phyloP scores from a whole-genome alignment of 2,329 filamentous ascomycete species.

The Parasarocladium wereldwijsianum region DNA sequence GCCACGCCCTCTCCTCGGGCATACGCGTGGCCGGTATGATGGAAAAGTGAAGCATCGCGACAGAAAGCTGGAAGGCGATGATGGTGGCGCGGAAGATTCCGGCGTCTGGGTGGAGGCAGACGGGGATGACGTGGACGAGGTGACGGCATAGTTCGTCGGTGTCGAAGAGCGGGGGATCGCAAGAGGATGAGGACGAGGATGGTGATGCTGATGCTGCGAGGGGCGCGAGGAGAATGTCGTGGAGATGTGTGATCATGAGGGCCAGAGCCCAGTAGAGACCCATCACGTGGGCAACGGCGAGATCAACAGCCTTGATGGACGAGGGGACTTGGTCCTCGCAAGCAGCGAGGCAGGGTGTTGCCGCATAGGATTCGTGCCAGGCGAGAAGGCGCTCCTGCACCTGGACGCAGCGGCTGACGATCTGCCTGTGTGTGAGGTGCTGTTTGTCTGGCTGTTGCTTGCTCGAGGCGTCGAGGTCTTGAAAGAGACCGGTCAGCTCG shows the following conservation, averaged over 20 bases:
- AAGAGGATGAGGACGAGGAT: too few species aligned
- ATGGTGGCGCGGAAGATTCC: conserved; percentile 3
- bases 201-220: neutral
- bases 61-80: conserved; percentile 2
- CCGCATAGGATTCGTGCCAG: conserved; percentile 3
- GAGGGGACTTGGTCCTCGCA: neutral
- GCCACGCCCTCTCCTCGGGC: conserved; percentile 1
- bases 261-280: conserved; percentile 4
- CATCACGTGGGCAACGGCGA: conserved; percentile 5
- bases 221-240: neutral
- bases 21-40: neutral
- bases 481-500: conserved; percentile 5
- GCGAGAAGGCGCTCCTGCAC: conserved; percentile 2
- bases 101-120: conserved; percentile 4
- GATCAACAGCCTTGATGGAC: neutral
- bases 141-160: conserved; percentile 3
- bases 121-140: conserved; percentile 1
- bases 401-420: neutral
- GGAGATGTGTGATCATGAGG: conserved; percentile 1
- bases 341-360: neutral
- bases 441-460: neutral
- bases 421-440: neutral
- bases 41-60: conserved; percentile 3
- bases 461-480: neutral
- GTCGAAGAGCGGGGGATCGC: neutral